phyloP scores from a whole-genome alignment of 2,329 filamentous ascomycete species.

The Aulographum hederae region DNA sequence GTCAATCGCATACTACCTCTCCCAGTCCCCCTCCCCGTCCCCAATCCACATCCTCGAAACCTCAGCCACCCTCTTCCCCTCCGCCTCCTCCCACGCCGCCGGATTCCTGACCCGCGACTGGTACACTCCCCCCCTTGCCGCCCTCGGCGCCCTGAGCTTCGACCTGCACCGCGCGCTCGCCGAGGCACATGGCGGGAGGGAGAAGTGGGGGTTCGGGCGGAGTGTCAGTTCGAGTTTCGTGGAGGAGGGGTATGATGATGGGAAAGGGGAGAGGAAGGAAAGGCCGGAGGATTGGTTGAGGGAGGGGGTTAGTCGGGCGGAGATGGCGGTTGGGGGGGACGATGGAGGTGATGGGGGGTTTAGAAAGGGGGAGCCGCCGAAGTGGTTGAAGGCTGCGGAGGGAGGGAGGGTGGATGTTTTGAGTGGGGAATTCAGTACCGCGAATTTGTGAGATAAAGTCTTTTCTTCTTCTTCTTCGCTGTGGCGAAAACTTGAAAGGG shows the following conservation, averaged over 20 bases:
- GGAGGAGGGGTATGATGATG: constrained; percentile 22
- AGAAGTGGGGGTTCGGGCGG: constrained; percentile 39
- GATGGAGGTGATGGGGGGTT: constrained; percentile 19
- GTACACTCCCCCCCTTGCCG: constrained; percentile 39
- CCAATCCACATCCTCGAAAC: constrained; percentile 41
- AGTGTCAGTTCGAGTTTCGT: constrained; percentile 40
- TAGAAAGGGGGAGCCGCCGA: constrained; percentile 22
- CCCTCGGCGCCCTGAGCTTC: constrained; percentile 50
- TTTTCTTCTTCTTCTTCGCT: no score
- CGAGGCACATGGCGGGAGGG: constrained; percentile 34
- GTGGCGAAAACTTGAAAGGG: no score
- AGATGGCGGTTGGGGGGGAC: no score
- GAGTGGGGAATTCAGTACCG: no score
- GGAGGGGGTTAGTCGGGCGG: constrained; percentile 43
- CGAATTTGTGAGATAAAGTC: no score
- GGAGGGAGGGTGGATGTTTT: constrained; percentile 43
- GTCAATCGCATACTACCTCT: constrained; percentile 44
- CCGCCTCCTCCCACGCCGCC: constrained; percentile 55
- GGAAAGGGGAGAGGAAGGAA: constrained; percentile 31
- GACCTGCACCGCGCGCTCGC: constrained; percentile 48
- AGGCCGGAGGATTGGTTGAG: constrained; percentile 55
- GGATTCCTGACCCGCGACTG: constrained; percentile 61
- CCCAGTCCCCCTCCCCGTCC: constrained; percentile 20
- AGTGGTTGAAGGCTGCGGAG: constrained; percentile 38
- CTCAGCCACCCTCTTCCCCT: constrained; percentile 44